phyloP scores from a whole-genome alignment of 352 stramenopile species.

The Pythium dissimile region DNA sequence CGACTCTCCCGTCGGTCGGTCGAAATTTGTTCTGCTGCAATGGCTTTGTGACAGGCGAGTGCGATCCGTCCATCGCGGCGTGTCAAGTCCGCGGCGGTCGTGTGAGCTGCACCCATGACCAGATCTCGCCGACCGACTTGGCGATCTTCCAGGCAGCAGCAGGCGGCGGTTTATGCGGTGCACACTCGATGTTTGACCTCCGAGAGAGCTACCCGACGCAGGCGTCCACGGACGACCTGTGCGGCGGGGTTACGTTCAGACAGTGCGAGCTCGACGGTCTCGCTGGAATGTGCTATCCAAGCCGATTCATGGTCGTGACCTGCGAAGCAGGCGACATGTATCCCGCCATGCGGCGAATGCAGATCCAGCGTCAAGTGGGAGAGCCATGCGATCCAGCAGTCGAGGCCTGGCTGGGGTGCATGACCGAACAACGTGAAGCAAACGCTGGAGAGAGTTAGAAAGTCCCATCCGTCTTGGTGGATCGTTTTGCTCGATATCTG shows the following conservation, averaged over 20 bases:
- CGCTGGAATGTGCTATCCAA: constrained; percentile 16
- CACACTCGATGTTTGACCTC: not conserved
- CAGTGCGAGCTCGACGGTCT: not conserved
- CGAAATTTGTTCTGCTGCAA: constrained; percentile 21
- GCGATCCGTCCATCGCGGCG: not conserved
- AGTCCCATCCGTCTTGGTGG: too few relatives aligned
- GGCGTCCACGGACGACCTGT: constrained; percentile 1
- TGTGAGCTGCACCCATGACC: not conserved
- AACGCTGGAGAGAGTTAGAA: too few relatives aligned
- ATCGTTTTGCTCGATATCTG: too few relatives aligned
- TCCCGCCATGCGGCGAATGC: not conserved
- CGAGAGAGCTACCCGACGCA: not conserved
- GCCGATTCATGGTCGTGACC: constrained; percentile 3
- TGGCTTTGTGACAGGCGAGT: constrained; percentile 6
- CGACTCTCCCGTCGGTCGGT: not conserved
- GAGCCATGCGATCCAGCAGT: constrained; percentile 11
- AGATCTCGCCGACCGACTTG: not conserved
- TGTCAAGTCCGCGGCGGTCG: not conserved
- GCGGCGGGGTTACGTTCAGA: constrained; percentile 18
- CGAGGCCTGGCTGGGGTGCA: constrained; percentile 16
- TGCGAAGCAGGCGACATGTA: not conserved
- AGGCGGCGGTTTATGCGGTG: not conserved
- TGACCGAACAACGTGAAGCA: too few relatives aligned
- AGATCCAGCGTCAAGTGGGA: constrained; percentile 15
- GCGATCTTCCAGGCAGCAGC: not conserved